phyloP scores from a whole-genome alignment of 2,329 filamentous ascomycete species.

The Arthroderma uncinatum region DNA sequence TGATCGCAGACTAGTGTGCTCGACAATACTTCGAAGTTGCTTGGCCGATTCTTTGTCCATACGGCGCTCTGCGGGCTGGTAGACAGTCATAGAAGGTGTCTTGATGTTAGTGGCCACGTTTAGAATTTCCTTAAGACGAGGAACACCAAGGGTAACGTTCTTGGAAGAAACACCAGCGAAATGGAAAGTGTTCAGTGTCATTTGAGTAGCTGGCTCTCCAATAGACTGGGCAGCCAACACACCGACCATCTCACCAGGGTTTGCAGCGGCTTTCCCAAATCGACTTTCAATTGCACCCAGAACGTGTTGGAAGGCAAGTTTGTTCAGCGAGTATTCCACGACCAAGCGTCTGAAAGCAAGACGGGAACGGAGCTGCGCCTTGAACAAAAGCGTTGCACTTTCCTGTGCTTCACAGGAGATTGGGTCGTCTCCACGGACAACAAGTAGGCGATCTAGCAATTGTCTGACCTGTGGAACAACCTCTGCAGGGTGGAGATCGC shows the following conservation, averaged over 20 bases:
- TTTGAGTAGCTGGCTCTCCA: constrained; percentile 95
- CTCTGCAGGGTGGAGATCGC: constrained; percentile 78
- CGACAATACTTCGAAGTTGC: constrained; percentile 73
- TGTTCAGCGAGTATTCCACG: constrained; percentile 72
- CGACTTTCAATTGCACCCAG: constrained; percentile 81
- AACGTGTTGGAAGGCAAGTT: constrained; percentile 83
- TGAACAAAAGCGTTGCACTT: constrained; percentile 84
- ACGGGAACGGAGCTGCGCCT: constrained; percentile 77
- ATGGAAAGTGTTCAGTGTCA: constrained; percentile 99
- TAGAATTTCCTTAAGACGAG: constrained; percentile 97
- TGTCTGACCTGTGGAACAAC: constrained; percentile 69
- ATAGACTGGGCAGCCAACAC: constrained; percentile 96
- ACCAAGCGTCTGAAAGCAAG: constrained; percentile 90
- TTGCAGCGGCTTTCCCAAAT: constrained; percentile 75
- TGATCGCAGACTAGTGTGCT: constrained; percentile 86
- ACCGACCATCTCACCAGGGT: constrained; percentile 96
- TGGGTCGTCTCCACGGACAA: constrained; percentile 73
- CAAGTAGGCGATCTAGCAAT: constrained; percentile 63
- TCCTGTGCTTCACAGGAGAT: constrained; percentile 78
- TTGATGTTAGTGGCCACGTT: constrained; percentile 98
- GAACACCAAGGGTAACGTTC: constrained; percentile 98
- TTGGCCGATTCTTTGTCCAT: constrained; percentile 71
- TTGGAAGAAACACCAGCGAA: constrained; percentile 99
- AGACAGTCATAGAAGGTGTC: constrained; percentile 93
- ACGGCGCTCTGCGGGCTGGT: constrained; percentile 52